phyloP scores from a whole-genome alignment of 2,329 filamentous ascomycete genomes.

The Clonostachys solani region DNA sequence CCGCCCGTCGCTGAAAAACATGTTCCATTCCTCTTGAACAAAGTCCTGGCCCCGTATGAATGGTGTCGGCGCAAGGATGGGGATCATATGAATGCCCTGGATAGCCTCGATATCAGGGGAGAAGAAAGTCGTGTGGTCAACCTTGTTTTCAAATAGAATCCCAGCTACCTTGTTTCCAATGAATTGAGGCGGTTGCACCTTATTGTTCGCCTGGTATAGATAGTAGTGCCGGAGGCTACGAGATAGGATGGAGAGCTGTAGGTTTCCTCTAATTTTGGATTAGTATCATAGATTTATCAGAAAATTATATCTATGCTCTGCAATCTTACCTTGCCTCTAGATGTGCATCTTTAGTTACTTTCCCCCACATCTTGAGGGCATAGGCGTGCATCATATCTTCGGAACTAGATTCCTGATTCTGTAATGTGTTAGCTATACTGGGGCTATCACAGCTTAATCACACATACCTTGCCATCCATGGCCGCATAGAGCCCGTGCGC shows the following conservation, averaged over 20 bases:
- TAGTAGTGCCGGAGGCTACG: constrained; percentile 78
- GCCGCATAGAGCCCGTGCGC: constrained; percentile 73
- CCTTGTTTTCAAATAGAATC: constrained; percentile 89
- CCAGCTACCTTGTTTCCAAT: constrained; percentile 71
- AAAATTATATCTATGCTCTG: neutral
- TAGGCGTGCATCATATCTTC: constrained; percentile 88
- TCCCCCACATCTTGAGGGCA: constrained; percentile 92
- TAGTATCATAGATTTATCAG: neutral
- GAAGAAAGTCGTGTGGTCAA: constrained; percentile 91
- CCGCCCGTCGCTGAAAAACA: constrained; percentile 67
- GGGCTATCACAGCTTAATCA: neutral
- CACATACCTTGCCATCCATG: constrained; percentile 62
- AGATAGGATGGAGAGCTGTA: constrained; percentile 77
- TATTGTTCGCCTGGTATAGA: constrained; percentile 69
- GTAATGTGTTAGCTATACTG: neutral
- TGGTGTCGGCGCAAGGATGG: constrained; percentile 63
- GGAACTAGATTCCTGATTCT: constrained; percentile 79
- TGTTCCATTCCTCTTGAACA: constrained; percentile 77
- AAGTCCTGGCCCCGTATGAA: constrained; percentile 65
- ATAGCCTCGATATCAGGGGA: constrained; percentile 69
- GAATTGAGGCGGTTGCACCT: constrained; percentile 68
- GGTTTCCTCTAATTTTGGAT: constrained; percentile 51
- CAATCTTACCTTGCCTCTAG: constrained; percentile 65
- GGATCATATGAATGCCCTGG: constrained; percentile 79
- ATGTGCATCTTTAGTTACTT: constrained; percentile 66